These are phyloP conservation scores for Aspergillus sp. DNA, from an alignment of 2,329 filamentous ascomycete genomes.

Conservation along the genomic window DNA sequence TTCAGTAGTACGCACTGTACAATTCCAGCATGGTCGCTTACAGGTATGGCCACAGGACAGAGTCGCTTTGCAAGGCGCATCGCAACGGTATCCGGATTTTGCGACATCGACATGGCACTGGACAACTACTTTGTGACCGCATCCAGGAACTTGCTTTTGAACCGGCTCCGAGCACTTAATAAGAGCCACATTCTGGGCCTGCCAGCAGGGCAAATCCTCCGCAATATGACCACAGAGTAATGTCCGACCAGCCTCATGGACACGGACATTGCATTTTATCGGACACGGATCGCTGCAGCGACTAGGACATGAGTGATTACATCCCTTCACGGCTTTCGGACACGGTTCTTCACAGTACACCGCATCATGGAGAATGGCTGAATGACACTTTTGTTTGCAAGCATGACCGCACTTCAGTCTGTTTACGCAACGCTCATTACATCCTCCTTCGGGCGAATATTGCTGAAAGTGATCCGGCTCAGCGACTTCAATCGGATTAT, in stretches of 20 bases:
- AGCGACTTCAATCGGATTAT: constrained; percentile 45
- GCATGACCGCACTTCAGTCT: constrained; percentile 41
- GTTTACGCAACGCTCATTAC: constrained; percentile 43
- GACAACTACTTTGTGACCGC: constrained; percentile 48
- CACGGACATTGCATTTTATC: constrained; percentile 22
- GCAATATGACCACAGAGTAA: constrained; percentile 25
- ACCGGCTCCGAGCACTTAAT: constrained; percentile 48
- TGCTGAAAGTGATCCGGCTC: constrained; percentile 52
- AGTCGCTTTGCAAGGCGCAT: constrained; percentile 37
- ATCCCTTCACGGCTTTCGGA: constrained; percentile 30
- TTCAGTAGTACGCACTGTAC: constrained; percentile 33
- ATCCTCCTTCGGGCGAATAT: constrained; percentile 57
- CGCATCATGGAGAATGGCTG: constrained; percentile 27
- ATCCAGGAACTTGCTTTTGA: constrained; percentile 46
- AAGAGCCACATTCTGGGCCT: constrained; percentile 36
- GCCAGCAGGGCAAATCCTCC: constrained; percentile 27
- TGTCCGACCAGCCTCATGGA: constrained; percentile 11
- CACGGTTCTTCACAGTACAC: constrained; percentile 32
- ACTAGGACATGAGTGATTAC: constrained; percentile 37
- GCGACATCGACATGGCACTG: constrained; percentile 46
- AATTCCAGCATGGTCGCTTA: constrained; percentile 44
- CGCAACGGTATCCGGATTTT: constrained; percentile 41
- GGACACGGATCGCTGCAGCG: constrained; percentile 38
- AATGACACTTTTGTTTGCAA: constrained; percentile 42
- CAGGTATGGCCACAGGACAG: constrained; percentile 57